These are phyloP conservation scores for Sporothrix brunneoviolacea DNA, from an alignment of 2,329 filamentous ascomycete species.

Conservation along the genomic window DNA sequence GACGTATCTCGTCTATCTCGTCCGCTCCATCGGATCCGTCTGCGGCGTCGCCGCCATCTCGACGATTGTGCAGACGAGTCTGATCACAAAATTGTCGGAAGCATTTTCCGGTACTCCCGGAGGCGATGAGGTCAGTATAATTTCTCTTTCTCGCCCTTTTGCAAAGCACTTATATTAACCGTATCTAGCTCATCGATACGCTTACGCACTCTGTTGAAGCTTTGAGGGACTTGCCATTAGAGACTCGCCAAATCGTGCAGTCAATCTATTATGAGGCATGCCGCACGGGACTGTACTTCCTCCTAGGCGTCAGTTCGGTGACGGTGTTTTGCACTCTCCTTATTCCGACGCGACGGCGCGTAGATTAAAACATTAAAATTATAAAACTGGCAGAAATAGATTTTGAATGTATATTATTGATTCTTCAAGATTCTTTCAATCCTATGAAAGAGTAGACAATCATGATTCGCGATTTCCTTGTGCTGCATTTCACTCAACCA, in stretches of 20 bases:
- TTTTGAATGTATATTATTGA: too few species aligned
- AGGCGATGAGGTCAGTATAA: background rate
- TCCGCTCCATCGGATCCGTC: slow-evolving; percentile 13
- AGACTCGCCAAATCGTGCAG: slow-evolving; percentile 9
- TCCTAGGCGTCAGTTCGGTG: background rate
- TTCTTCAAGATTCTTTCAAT: too few species aligned
- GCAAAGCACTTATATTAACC: background rate
- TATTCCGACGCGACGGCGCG: background rate
- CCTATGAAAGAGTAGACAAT: too few species aligned
- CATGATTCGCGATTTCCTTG: too few species aligned
- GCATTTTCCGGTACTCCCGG: slow-evolving; percentile 5
- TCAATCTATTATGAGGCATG: slow-evolving; percentile 14
- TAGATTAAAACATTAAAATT: too few species aligned
- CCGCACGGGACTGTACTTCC: slow-evolving; percentile 13
- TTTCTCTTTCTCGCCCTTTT: background rate
- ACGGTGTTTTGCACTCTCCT: slow-evolving; percentile 9
- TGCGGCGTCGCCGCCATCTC: slow-evolving; percentile 14
- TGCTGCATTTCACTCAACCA: too few species aligned
- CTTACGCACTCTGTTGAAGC: slow-evolving; percentile 15
- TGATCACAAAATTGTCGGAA: background rate
- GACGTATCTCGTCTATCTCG: slow-evolving; percentile 12
- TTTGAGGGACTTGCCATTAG: slow-evolving; percentile 2
- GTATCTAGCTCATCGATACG: slow-evolving; percentile 3
- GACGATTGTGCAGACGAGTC: slow-evolving; percentile 8
- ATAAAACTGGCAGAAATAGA: too few species aligned